Base-by-base conservation (phyloP, 352 stramenopile genomes). In the Globisporangium echinulatum region DNA sequence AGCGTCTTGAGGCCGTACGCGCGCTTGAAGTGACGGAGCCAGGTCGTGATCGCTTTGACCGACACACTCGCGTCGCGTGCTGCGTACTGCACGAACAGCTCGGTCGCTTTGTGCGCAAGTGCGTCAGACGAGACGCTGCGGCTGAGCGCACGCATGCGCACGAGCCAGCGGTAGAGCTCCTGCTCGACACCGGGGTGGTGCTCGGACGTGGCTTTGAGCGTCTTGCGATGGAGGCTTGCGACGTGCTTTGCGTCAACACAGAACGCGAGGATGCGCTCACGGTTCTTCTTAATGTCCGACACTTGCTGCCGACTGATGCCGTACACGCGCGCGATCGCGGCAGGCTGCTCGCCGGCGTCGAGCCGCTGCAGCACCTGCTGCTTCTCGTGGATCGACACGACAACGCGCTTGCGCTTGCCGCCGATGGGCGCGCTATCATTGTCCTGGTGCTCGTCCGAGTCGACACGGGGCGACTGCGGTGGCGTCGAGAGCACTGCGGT, bases 221-320 rank as follows among this genome's bases (percentile, higher is more conserved):
- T 93, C 72, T 93, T 93, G 53, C 82, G 76, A 46, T 74, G 77
- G 55, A 93, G 67, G 25, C 69, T 89, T 1, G 75, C 82, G 38
- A 89, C 62, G 55, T 91, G 80, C 55, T 89, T 88, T 53, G 82
- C 84, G 52, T 93, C 78, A 4, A 80, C 65, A 48, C 84, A 93
- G 49, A 88, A 90, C 50, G 76, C 71, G 58, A 93, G 56, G 57
- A 93, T 93, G 40, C 84, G 71, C 8, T 87, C 78, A 46, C 71
- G 71, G 71, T 93, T 93, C 65, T 92, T 93, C 70, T 93, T 93
- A 60, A 93, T 92, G 62, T 93, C 84, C 14, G 82, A 91, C 9
- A 93, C 77, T 63, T 93, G 84, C 63, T 93, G 84, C 1, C 84
- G 75, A 49, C 74, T 88, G 62, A 93, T 93, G 42, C 74, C 79